Percentiles rank a stretch among this genome's conserved stretches.
phyloP scores from a whole-genome alignment of 106 monocot species.

The Apostasia shenzhenica region DNA sequence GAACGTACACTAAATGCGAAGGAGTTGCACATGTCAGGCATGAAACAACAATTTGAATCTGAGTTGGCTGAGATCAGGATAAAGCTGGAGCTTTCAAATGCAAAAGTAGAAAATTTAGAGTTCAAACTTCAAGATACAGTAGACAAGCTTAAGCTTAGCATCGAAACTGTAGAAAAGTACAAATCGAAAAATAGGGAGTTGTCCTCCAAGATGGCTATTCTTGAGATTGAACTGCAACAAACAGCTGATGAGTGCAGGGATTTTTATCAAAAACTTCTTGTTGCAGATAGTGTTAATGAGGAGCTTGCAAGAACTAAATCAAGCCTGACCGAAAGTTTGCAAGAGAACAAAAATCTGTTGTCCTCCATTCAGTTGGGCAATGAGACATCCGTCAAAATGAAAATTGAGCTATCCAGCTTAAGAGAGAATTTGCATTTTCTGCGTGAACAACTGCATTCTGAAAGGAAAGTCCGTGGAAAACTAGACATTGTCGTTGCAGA shows the following conservation, averaged over 20 bases:
- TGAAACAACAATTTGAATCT: constrained; percentile 34
- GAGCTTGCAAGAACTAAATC: constrained; percentile 55
- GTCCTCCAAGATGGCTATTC: constrained; percentile 31
- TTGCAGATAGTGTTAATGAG: constrained; percentile 25
- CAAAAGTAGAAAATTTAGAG: constrained; percentile 34
- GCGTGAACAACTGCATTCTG: constrained; percentile 28
- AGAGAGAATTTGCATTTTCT: constrained; percentile 28
- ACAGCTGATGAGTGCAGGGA: constrained; percentile 35
- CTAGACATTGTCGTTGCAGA: constrained; percentile 43
- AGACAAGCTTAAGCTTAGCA: constrained; percentile 39
- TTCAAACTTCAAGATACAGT: constrained; percentile 48
- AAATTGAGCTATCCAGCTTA: constrained; percentile 45
- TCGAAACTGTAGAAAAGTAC: constrained; percentile 36
- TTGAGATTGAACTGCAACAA: constrained; percentile 55
- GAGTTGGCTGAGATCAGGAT: constrained; percentile 30
- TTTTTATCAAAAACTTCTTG: constrained; percentile 31
- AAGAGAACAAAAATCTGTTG: constrained; percentile 44
- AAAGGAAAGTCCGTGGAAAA: constrained; percentile 27
- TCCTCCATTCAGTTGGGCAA: constrained; percentile 24
- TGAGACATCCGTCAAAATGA: constrained; percentile 29
- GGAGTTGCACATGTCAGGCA: constrained; percentile 15
- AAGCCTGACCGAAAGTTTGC: constrained; percentile 27
- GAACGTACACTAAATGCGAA: constrained; percentile 19
- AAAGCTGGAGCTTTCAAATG: constrained; percentile 48
- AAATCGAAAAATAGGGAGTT: constrained; percentile 38